These are phyloP conservation scores for Apiospora koreana DNA, from an alignment of 2,329 filamentous ascomycete species.

Conservation along the genomic window DNA sequence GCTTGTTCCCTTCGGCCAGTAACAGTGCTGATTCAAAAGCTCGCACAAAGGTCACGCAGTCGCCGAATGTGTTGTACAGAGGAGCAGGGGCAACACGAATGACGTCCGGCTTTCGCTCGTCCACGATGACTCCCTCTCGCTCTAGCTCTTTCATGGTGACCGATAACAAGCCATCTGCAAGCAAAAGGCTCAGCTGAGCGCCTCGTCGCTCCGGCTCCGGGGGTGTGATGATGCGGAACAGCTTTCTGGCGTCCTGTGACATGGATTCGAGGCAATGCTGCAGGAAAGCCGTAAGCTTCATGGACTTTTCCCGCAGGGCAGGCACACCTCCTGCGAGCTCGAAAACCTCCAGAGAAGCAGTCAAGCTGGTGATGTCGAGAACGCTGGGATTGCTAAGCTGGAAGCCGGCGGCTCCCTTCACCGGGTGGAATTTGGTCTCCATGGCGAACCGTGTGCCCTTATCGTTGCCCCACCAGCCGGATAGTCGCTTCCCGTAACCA, in stretches of 20 bases:
- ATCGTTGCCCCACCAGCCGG: slow-evolving; percentile 82
- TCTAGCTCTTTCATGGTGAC: slow-evolving; percentile 63
- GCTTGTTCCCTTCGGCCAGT: slow-evolving; percentile 12
- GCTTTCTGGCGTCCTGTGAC: slow-evolving; percentile 32
- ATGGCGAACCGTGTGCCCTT: slow-evolving; percentile 72
- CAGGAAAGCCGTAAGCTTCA: slow-evolving; percentile 68
- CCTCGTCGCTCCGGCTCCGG: slow-evolving; percentile 63
- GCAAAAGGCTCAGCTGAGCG: slow-evolving; percentile 69
- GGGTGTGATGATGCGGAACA: slow-evolving; percentile 67
- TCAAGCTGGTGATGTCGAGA: slow-evolving; percentile 70
- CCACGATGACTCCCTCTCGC: slow-evolving; percentile 65
- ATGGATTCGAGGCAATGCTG: slow-evolving; percentile 56
- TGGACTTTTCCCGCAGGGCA: slow-evolving; percentile 64
- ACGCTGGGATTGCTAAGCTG: slow-evolving; percentile 76
- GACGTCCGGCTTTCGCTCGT: slow-evolving; percentile 75
- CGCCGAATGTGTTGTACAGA: slow-evolving; percentile 71
- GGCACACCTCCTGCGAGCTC: slow-evolving; percentile 61
- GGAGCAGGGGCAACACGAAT: slow-evolving; percentile 74
- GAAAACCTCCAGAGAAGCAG: slow-evolving; percentile 72
- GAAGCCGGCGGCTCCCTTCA: slow-evolving; percentile 72
- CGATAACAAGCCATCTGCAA: slow-evolving; percentile 63
- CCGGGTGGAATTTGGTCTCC: slow-evolving; percentile 73
- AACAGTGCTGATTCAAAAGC: slow-evolving; percentile 36
- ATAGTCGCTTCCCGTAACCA: slow-evolving; percentile 55
- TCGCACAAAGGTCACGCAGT: slow-evolving; percentile 60